These are phyloP conservation scores for Pleurotus sapidus DNA, from an alignment of 768 basidiomycete genomes.

Conservation along the genomic window DNA sequence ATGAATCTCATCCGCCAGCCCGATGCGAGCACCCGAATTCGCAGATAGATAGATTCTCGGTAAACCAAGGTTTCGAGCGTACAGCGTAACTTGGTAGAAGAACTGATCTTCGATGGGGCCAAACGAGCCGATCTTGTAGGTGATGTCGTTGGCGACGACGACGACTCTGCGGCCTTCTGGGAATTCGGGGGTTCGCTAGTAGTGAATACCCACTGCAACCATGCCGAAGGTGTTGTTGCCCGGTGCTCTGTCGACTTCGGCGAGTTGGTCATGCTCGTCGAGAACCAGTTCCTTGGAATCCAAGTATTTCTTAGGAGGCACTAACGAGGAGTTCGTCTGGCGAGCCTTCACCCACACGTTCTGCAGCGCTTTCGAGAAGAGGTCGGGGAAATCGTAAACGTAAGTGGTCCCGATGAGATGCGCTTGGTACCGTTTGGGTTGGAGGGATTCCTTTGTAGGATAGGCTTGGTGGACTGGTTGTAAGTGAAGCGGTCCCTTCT, in stretches of 20 bases:
- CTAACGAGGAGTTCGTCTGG: slow-evolving; percentile 58
- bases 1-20: slow-evolving; percentile 92
- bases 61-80: slow-evolving; percentile 83
- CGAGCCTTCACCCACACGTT: slow-evolving; percentile 86
- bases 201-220: slow-evolving; percentile 98
- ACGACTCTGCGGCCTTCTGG: slow-evolving; percentile 85
- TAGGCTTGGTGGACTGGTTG: slow-evolving; percentile 93
- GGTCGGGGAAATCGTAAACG: slow-evolving; percentile 98
- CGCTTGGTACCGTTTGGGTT: slow-evolving; percentile 98
- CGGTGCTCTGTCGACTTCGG: slow-evolving; percentile 88
- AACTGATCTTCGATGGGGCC: slow-evolving; percentile 94
- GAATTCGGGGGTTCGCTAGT: slow-evolving; percentile 87
- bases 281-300: slow-evolving; percentile 89
- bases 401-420: slow-evolving; percentile 98
- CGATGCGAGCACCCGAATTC: slow-evolving; percentile 97
- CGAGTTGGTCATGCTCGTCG: slow-evolving; percentile 88
- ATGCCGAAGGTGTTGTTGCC: slow-evolving; percentile 96
- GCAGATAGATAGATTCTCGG: slow-evolving; percentile 98
- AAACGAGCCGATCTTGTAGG: slow-evolving; percentile 97
- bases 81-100: slow-evolving; percentile 93
- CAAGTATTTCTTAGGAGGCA: slow-evolving; percentile 74
- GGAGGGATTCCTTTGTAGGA: slow-evolving; percentile 96
- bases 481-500: slow-evolving; percentile 94
- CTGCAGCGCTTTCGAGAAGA: slow-evolving; percentile 95
- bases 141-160: slow-evolving; percentile 97